Evolutionary conservation across 257 asterid genomes (phyloP), one percentile per base, ranked within the genome.

Genomic region (Craterostigma plantagineum): DNA sequence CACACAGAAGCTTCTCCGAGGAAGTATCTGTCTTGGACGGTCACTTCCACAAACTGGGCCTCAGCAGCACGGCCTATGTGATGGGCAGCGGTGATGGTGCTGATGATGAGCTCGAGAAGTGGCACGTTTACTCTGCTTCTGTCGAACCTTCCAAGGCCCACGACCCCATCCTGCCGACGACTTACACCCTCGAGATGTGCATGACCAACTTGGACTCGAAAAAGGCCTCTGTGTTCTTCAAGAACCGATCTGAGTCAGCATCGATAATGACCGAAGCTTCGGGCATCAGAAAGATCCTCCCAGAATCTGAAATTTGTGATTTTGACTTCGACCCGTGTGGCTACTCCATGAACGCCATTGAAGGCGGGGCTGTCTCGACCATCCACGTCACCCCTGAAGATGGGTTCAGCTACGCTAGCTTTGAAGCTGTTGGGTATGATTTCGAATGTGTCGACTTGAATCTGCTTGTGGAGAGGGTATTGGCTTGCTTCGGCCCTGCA

Each of bases 361-460:
- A 63, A 49, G 65, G 58, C 5, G 48, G 48, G 1, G 33, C 33
- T 2, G 23, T 43, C 30, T 43, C 48, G 10, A 43, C 48, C 9
- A 18, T 43, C 13, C 48, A 43, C 13, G 48, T 43, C 3, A 43
- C 48, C 48, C 48, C 48, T 2, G 48, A 43, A 42, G 70, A 64
- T n/a, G 70, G 66, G n/a, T 64, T 54, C 55, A 59, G 70, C 46
- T 64, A 64, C 11, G 70, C 70, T 0, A 64, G 70, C 16, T 64
- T 59, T n/a, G 70, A 64, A 37, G 55, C 66, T 0, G 48, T 55
- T 12, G 70, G 70, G 9, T 58, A 63, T 11, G 62, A 54, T 27
- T 53, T 57, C 17, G 45, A 50, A 18, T 14, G 39, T 3, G 7
- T 63, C 36, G 55, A 63, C 18, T 48, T 63, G 55, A 35, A 16